Conservation (phyloP, 306 rosid genomes). For the Alnus rubra region DNA sequence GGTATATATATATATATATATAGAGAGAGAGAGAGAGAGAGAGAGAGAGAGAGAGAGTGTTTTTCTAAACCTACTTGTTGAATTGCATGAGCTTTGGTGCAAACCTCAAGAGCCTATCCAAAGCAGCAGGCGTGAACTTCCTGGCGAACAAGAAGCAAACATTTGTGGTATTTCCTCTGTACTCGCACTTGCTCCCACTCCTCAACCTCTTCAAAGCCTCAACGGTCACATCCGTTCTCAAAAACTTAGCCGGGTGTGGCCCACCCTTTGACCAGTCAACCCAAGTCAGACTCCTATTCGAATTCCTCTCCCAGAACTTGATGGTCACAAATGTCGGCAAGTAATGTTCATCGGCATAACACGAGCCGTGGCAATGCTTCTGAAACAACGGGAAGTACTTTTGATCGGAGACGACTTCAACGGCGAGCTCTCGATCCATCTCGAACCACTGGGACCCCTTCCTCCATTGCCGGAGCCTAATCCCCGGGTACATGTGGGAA, state of each 20-base stretch:
- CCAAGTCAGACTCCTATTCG: conserved; percentile 79
- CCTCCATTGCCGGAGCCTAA: conserved; percentile 60
- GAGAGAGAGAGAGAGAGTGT: too few species aligned
- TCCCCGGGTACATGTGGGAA: conserved; percentile 50
- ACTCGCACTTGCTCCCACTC: conserved; percentile 36
- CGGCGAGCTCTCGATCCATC: conserved; percentile 62
- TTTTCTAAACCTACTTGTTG: background rate
- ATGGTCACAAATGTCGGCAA: conserved; percentile 68
- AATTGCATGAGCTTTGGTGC: conserved; percentile 70
- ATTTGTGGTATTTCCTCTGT: conserved; percentile 39
- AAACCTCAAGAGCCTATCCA: conserved; percentile 46
- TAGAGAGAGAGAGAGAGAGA: too few species aligned
- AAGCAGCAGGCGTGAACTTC: conserved; percentile 56
- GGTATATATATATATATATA: too few species aligned
- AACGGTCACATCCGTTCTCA: conserved; percentile 46
- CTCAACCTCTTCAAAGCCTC: conserved; percentile 56
- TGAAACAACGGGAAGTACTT: conserved; percentile 59
- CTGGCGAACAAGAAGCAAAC: conserved; percentile 69
- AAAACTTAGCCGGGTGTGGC: conserved; percentile 62
- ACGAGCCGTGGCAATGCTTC: conserved; percentile 44
- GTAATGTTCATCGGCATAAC: conserved; percentile 84
- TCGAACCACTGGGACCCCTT: conserved; percentile 95
- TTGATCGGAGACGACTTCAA: conserved; percentile 57
- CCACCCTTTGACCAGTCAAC: conserved; percentile 84
- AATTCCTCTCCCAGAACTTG: conserved; percentile 47